phyloP scores from a whole-genome alignment of 148 eudicot species.

The Tetragonia tetragonoides region DNA sequence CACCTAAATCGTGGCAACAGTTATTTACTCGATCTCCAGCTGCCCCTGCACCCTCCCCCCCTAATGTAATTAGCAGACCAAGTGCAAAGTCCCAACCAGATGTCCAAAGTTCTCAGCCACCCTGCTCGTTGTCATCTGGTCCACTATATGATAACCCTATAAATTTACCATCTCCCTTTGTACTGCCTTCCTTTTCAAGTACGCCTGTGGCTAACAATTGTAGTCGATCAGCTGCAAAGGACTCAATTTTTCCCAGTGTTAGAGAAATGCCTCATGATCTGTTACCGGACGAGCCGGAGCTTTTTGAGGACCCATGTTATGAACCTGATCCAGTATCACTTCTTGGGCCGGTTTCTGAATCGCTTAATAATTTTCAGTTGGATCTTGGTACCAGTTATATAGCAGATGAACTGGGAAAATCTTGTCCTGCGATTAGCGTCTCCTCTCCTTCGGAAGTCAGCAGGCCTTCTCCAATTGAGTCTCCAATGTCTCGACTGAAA shows the following conservation, averaged over 20 bases:
- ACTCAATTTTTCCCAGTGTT: slow-evolving; percentile 49
- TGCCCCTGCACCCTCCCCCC: slow-evolving; percentile 46
- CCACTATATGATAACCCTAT: slow-evolving; percentile 79
- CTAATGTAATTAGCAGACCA: slow-evolving; percentile 84
- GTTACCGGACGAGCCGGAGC: slow-evolving; percentile 81
- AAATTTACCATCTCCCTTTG: slow-evolving; percentile 72
- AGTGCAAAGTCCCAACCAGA: slow-evolving; percentile 55
- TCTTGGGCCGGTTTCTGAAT: slow-evolving; percentile 96
- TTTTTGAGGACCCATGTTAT: slow-evolving; percentile 98
- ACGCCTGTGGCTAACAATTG: slow-evolving; percentile 43
- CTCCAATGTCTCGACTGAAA: slow-evolving; percentile 74
- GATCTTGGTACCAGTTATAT: slow-evolving; percentile 68
- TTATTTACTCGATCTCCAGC: slow-evolving; percentile 64
- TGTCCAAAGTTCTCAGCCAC: slow-evolving; percentile 46
- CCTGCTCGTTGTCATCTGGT: slow-evolving; percentile 38
- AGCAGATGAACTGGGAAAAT: slow-evolving; percentile 47
- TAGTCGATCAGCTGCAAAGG: slow-evolving; percentile 52
- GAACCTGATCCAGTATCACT: slow-evolving; percentile 88
- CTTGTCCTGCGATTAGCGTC: slow-evolving; percentile 46
- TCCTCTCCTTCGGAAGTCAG: slow-evolving; percentile 46
- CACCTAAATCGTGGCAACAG: slow-evolving; percentile 93
- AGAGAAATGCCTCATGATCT: slow-evolving; percentile 48
- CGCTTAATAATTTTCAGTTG: slow-evolving; percentile 81
- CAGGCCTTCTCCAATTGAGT: slow-evolving; percentile 88
- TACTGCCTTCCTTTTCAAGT: slow-evolving; percentile 55